Conservation (phyloP, 2,329 filamentous ascomycete genomes). For the Fusarium redolens region DNA sequence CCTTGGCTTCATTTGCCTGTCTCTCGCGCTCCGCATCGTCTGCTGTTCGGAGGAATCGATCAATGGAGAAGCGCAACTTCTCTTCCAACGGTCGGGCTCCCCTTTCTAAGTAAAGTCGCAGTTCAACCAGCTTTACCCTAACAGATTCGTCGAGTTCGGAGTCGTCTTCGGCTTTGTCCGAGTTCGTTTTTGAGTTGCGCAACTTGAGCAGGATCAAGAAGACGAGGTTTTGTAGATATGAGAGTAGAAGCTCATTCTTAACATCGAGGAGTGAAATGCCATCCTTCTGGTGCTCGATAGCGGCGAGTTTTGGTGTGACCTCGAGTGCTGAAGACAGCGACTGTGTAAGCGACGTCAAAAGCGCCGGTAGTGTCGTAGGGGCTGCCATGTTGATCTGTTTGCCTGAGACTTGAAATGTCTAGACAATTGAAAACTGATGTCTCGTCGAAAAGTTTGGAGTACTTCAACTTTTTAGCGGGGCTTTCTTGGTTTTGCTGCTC, state of each 20-base stretch:
- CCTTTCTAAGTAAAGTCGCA: constrained; percentile 92
- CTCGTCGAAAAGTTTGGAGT: constrained; percentile 43
- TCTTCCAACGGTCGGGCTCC: constrained; percentile 91
- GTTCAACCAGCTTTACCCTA: constrained; percentile 87
- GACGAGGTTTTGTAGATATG: constrained; percentile 93
- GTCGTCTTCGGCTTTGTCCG: constrained; percentile 44
- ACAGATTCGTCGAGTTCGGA: constrained; percentile 71
- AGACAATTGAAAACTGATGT: constrained; percentile 21
- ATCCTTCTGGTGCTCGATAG: constrained; percentile 78
- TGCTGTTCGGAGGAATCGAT: constrained; percentile 90
- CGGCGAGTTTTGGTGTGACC: constrained; percentile 70
- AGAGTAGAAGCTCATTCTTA: constrained; percentile 97
- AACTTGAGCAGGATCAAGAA: constrained; percentile 88
- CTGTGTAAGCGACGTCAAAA: constrained; percentile 66
- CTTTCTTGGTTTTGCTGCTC: constrained; percentile 7
- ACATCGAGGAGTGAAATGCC: constrained; percentile 95
- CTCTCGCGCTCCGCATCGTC: constrained; percentile 73
- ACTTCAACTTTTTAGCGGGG: constrained; percentile 49
- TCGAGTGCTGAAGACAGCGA: constrained; percentile 74
- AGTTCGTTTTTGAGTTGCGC: constrained; percentile 61
- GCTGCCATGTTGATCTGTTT: constrained; percentile 58
- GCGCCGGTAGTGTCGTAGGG: constrained; percentile 59
- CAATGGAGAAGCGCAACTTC: constrained; percentile 93
- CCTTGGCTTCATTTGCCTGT: constrained; percentile 48
- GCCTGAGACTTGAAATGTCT: constrained; percentile 33